Percentiles rank a stretch among this genome's conserved stretches.
phyloP scores from a whole-genome alignment of 2,329 filamentous ascomycete species.

The Exophiala sp. region DNA sequence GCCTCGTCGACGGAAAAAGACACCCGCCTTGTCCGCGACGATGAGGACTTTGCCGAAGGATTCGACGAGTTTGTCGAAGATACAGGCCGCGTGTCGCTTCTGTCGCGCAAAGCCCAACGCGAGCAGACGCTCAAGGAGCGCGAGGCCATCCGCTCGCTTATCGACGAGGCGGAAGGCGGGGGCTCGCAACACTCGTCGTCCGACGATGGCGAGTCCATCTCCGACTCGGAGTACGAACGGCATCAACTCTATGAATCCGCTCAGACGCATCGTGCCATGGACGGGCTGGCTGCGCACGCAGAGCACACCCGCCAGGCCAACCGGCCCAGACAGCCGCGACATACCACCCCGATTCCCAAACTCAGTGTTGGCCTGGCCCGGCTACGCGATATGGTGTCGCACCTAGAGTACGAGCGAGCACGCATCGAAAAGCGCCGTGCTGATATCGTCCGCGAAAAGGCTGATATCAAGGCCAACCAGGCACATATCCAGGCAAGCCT shows the following conservation, averaged over 20 bases:
- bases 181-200: neutral
- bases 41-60: conserved; percentile 87
- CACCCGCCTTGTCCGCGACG: conserved; percentile 71
- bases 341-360: conserved; percentile 25
- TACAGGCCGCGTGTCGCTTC: conserved; percentile 64
- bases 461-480: conserved; percentile 21
- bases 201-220: conserved; percentile 6
- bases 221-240: conserved; percentile 57
- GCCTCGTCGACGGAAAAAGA: conserved; percentile 53
- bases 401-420: conserved; percentile 18
- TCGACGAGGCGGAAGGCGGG: conserved; percentile 62
- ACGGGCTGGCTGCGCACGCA: conserved; percentile 47
- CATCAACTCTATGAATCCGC: conserved; percentile 79
- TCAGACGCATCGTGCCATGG: conserved; percentile 82
- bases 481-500: conserved; percentile 22
- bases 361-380: conserved; percentile 22
- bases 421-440: conserved; percentile 19
- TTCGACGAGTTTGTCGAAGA: conserved; percentile 91
- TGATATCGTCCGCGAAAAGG: conserved; percentile 18
- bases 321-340: conserved; percentile 23
- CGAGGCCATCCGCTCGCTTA: conserved; percentile 75
- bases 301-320: conserved; percentile 15
- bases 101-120: conserved; percentile 62
- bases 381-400: conserved; percentile 22
- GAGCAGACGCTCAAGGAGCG: conserved; percentile 36